Evolutionary conservation across 1,139 yeast genomes (phyloP).

Genomic region (Scheffersomyces segobiensis): DNA sequence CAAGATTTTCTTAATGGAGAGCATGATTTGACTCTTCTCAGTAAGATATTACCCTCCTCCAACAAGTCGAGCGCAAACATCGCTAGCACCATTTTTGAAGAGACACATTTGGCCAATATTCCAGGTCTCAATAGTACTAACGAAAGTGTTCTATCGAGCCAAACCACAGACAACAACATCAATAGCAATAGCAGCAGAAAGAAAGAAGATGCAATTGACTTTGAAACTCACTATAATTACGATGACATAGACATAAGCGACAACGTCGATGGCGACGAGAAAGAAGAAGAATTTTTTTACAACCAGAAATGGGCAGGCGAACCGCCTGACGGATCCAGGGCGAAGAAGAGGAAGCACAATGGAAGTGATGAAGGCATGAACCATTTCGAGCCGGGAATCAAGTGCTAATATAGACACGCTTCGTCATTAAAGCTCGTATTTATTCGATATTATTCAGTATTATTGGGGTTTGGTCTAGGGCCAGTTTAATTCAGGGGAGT

Average conservation of each 20-base stretch:
- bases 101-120: constrained; percentile 25
- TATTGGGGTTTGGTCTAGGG: not conserved
- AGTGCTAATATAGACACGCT: not conserved
- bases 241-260: constrained; percentile 27
- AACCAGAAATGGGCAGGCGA: constrained; percentile 19
- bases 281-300: constrained; percentile 25
- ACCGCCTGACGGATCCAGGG: not conserved
- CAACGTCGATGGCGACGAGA: constrained; percentile 22
- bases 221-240: constrained; percentile 20
- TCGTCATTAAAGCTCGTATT: not conserved
- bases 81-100: constrained; percentile 5
- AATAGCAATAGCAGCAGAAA: not conserved
- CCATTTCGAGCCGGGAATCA: not conserved
- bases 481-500: not conserved
- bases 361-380: not conserved
- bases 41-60: constrained; percentile 26
- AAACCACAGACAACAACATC: not conserved
- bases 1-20: constrained; percentile 23
- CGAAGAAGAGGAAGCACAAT: not conserved
- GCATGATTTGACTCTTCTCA: constrained; percentile 23
- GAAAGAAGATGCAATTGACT: constrained; percentile 2
- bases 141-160: not conserved
- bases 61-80: not conserved
- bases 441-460: not conserved
- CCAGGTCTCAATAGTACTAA: constrained; percentile 10